Percentiles rank a stretch among this genome's conserved stretches.
These are phyloP conservation scores for Dillenia suffruticosa DNA, from an alignment of 164 flowering plant genomes.

Conservation along the genomic window DNA sequence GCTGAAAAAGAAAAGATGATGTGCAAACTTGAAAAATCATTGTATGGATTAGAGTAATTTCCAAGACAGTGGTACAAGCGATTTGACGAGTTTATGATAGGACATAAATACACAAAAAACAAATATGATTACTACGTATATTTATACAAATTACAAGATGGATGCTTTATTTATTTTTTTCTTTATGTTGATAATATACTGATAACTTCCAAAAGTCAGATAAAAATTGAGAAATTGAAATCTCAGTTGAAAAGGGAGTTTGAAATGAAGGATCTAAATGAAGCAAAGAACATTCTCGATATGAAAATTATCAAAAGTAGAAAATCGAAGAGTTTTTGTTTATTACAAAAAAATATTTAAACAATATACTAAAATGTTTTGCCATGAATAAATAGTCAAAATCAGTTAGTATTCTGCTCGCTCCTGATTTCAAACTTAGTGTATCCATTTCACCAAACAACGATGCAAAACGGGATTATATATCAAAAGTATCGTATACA, in stretches of 20 bases:
- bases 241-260: too few relatives aligned
- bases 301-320: slow-evolving; percentile 3
- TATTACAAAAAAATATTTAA: slow-evolving; percentile 2
- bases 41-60: not conserved
- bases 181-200: not conserved
- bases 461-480: not conserved
- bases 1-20: slow-evolving; percentile 4
- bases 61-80: slow-evolving; percentile 6
- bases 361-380: not conserved
- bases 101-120: too few relatives aligned
- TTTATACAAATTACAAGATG: slow-evolving; percentile 1
- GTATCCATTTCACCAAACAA: not conserved
- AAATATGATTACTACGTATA: not conserved
- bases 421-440: slow-evolving; percentile 1
- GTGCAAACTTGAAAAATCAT: not conserved
- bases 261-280: too few relatives aligned
- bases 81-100: too few relatives aligned
- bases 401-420: not conserved
- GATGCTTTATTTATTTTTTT: slow-evolving; percentile 1
- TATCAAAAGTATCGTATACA: not conserved
- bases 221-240: slow-evolving; percentile 1
- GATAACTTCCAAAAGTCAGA: slow-evolving; percentile 7
- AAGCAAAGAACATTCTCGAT: slow-evolving; percentile 9
- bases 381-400: not conserved
- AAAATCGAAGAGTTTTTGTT: too few relatives aligned